phyloP scores from a whole-genome alignment of 352 stramenopile species.

The Phytopythium cucurbitacearum region DNA sequence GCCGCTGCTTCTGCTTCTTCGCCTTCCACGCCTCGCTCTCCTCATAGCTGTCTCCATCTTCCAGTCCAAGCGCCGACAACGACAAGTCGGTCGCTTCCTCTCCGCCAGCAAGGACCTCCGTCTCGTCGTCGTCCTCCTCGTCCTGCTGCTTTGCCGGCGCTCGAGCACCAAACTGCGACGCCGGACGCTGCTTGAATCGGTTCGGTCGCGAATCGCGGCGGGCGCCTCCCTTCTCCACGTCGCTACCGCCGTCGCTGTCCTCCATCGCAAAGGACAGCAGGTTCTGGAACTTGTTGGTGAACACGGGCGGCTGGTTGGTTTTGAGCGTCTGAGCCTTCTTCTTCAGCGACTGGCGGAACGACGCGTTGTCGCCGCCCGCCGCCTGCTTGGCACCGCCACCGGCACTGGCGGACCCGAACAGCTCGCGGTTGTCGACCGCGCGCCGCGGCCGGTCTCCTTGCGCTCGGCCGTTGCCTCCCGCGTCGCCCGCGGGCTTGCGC shows the following conservation, averaged over 20 bases:
- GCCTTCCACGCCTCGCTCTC: slow-evolving; percentile 16
- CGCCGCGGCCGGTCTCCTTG: slow-evolving; percentile 2
- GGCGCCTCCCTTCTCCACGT: slow-evolving; percentile 10
- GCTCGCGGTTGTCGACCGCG: slow-evolving; percentile 2
- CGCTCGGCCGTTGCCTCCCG: slow-evolving; percentile 1
- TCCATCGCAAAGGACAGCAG: slow-evolving; percentile 71
- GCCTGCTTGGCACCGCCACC: not conserved
- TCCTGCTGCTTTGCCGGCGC: slow-evolving; percentile 2
- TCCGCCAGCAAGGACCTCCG: not conserved
- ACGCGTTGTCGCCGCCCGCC: slow-evolving; percentile 1
- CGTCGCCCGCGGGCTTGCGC: slow-evolving; percentile 12
- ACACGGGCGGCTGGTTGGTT: slow-evolving; percentile 30
- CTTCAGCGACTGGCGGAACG: slow-evolving; percentile 12
- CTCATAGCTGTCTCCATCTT: slow-evolving; percentile 17
- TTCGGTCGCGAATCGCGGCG: not conserved
- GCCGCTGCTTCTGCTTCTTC: slow-evolving; percentile 49
- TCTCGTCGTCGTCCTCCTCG: slow-evolving; percentile 11
- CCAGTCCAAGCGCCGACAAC: slow-evolving; percentile 49
- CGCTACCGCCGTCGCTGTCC: slow-evolving; percentile 16
- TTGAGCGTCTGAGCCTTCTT: slow-evolving; percentile 14
- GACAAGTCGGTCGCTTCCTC: slow-evolving; percentile 26
- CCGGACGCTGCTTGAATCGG: not conserved
- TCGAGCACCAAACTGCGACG: too few relatives aligned
- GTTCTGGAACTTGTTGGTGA: slow-evolving; percentile 86
- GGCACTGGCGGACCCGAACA: not conserved